Evolutionary conservation across 371 early-diverging fungal genomes (phyloP).

Genomic region (Mortierella sp.): DNA sequence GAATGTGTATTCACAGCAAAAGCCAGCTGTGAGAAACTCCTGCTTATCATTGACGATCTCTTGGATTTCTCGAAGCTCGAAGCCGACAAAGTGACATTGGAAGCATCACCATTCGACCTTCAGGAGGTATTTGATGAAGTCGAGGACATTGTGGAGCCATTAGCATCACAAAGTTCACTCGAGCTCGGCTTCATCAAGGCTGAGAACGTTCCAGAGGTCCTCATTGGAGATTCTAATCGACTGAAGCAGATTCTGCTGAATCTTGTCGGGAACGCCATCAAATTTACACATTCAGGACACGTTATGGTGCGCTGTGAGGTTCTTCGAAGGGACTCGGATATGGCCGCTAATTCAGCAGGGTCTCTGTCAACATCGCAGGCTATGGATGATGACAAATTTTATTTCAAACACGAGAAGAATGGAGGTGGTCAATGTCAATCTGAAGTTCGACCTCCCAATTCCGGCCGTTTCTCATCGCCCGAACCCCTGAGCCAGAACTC

Average conservation of each 20-base stretch:
- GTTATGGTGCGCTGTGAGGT: constrained; percentile 57
- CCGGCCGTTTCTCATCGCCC: constrained; percentile 48
- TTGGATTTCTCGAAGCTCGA: constrained; percentile 68
- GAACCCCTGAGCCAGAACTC: constrained; percentile 47
- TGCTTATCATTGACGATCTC: constrained; percentile 65
- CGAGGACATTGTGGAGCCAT: constrained; percentile 63
- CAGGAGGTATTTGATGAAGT: constrained; percentile 65
- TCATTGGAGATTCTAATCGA: constrained; percentile 61
- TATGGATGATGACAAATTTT: constrained; percentile 45
- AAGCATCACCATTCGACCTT: constrained; percentile 44
- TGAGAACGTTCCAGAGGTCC: constrained; percentile 56
- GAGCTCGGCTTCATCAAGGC: constrained; percentile 64
- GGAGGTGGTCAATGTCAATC: constrained; percentile 41
- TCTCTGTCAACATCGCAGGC: constrained; percentile 4
- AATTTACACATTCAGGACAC: constrained; percentile 73
- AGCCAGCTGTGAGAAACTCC: constrained; percentile 65
- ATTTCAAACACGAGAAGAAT: constrained; percentile 46
- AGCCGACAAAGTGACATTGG: constrained; percentile 60
- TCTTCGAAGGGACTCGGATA: constrained; percentile 34
- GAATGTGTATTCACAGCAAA: constrained; percentile 71
- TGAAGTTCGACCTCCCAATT: constrained; percentile 47
- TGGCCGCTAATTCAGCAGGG: constrained; percentile 7
- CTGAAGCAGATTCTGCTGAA: constrained; percentile 64
- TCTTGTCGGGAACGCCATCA: constrained; percentile 72
- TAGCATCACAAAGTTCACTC: constrained; percentile 62